Evolutionary conservation across 768 basidiomycete genomes (phyloP), one percentile per base, ranked within the genome.

Genomic region (Lanmaoa pseudosensibilis): DNA sequence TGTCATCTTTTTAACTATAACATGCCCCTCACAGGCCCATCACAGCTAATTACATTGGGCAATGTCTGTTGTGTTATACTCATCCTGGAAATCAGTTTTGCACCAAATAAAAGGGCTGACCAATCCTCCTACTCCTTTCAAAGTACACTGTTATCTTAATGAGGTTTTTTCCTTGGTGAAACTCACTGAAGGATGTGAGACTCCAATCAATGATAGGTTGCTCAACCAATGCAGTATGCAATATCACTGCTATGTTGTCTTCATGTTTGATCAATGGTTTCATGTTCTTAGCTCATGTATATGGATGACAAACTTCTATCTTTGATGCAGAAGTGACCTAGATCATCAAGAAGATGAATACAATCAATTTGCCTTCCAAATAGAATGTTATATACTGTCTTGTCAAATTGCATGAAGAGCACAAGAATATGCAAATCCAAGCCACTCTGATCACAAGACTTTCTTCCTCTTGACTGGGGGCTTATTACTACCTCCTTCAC

Each of bases 391-490:
- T 16, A 34, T 23, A 48, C 27, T 27, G 6, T 27, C 27, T 27
- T 7, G 4, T 36, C 12, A 46, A 11, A 4, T 5, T 33, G n/a
- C 27, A 55, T 21, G 18, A 30, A 23, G n/a, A 34, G 5, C 9
- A 38, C 15, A 1, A 25, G 4, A 13, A 32, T 27, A 7, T 27
- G 2, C 11, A 4, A 13, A 4, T 19, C 2, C 2, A 44, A 19
- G 23, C 25, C 5, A 43, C n/a, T 27, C 3, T 10, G 38, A 21
- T 54, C 39, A 63, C 18, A 33, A 88, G 0, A 30, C 12, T 34
- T 44, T 64, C 50, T 46, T 67, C 65, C 71, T 74, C 67, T 76
- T 78, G 71, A 74, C 71, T 56, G 73, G n/a, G 8, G 36, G 38
- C 15, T 23, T 71, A 38, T 73, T 72, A 47, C 68, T 34, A 30